Base-by-base conservation (phyloP, 306 rosid species). In the Begonia masoniana region DNA sequence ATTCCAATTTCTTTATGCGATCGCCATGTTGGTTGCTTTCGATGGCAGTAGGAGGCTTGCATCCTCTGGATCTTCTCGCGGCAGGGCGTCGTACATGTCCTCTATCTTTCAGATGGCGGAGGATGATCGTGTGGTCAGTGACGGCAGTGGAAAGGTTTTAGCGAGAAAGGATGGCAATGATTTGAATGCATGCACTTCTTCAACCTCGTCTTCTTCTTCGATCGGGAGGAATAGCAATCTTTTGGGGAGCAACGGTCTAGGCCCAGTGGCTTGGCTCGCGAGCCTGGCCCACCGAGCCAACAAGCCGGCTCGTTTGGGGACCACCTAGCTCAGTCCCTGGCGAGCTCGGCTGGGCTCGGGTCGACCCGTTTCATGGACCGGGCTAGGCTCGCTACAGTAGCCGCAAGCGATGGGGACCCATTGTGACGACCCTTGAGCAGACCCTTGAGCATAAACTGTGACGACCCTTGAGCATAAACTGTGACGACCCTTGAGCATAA, bases 141-240 rank as follows among this genome's bases (percentile, higher is more conserved):
- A 2, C 10, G 48, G 55, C 4, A 43, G 35, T 47, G 19, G 42
- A 21, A 51, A 15, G 50, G 47, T 42, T 54, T 36, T 36, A n/a
- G 47, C 12, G 60, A 4, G 12, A 47, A 52, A 59, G 23, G 71
- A 47, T 45, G 51, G 13, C 12, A 57, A 35, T 23, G 72, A 66
- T 11, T 61, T 54, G 41, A 64, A 67, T 12, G 82, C 69, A 56
- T 79, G 81, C 57, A 69, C 84, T 10, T 39, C 79, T 17, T 35
- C 23, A 43, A 15, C 82, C 13, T 50, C 92, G 9, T 59, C 73
- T 8, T 62, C 88, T 9, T 85, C 95, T 9, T 89, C 97, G 82
- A 85, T 91, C 54, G 97, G 97, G 54, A 80, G 76, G 64, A 69
- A 85, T 66, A 91, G 97, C 63, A 96, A 85, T 64, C 59, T 48